phyloP scores from a whole-genome alignment of 495 filamentous ascomycete genomes.

The Tuber umbilicatum region DNA sequence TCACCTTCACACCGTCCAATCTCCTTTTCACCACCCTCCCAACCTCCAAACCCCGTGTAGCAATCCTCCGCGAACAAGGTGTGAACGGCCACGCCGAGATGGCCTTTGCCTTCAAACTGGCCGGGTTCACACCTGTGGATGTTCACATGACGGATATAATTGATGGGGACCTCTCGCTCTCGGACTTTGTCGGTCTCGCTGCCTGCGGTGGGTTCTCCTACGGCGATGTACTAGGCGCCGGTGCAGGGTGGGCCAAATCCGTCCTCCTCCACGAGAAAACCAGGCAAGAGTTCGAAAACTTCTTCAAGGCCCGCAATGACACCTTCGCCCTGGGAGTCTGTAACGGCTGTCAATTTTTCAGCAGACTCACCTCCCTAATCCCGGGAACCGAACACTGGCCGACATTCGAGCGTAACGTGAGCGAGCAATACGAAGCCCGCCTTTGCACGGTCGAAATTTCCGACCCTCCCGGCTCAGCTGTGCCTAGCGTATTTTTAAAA shows the following conservation, averaged over 20 bases:
- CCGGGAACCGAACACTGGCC: conserved; percentile 83
- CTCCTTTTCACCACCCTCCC: conserved; percentile 62
- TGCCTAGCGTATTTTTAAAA: conserved; percentile 80
- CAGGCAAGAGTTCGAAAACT: conserved; percentile 66
- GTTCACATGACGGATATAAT: conserved; percentile 97
- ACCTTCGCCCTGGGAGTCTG: conserved; percentile 94
- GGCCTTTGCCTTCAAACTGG: conserved; percentile 89
- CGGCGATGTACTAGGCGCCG: conserved; percentile 91
- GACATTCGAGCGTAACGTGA: conserved; percentile 73
- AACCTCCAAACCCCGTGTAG: conserved; percentile 71
- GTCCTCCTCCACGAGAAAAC: conserved; percentile 76
- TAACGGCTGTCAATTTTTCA: conserved; percentile 96
- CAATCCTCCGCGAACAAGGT: conserved; percentile 90
- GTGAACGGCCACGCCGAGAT: conserved; percentile 94
- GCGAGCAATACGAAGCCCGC: conserved; percentile 88
- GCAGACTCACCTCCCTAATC: conserved; percentile 72
- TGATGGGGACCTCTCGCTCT: conserved; percentile 63
- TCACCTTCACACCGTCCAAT: conserved; percentile 72
- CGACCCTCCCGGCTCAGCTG: conserved; percentile 50
- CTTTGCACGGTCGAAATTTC: conserved; percentile 77
- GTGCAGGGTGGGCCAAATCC: conserved; percentile 92
- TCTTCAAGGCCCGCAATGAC: conserved; percentile 74
- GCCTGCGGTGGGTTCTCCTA: conserved; percentile 97
- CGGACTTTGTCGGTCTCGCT: conserved; percentile 77
- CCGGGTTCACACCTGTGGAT: conserved; percentile 85